Evolutionary conservation across 176 grass and related monocot genomes (phyloP).

Genomic region (Paspalum notatum): DNA sequence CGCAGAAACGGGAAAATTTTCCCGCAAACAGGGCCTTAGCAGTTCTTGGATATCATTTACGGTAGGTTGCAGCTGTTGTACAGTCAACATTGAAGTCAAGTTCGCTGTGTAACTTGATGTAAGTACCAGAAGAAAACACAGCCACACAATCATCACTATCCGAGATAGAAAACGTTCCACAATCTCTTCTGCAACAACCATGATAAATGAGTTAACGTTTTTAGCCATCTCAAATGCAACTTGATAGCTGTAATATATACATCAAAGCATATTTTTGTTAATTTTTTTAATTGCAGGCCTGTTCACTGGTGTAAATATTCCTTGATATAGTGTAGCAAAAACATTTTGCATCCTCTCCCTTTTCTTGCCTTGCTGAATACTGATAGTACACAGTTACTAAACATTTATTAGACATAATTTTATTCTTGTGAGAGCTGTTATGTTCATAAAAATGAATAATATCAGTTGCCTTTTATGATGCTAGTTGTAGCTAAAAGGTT

Average conservation of each 20-base stretch:
- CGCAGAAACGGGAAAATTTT: too few species aligned
- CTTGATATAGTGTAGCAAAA: slow-evolving; percentile 5
- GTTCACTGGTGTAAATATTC: neutral
- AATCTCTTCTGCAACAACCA: slow-evolving; percentile 37
- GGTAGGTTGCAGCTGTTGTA: slow-evolving; percentile 53
- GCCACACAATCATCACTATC: slow-evolving; percentile 59
- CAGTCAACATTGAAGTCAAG: slow-evolving; percentile 58
- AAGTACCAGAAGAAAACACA: slow-evolving; percentile 53
- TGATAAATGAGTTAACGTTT: neutral
- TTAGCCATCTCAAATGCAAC: neutral
- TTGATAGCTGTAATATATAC: neutral
- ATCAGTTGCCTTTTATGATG: neutral
- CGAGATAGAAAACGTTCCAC: slow-evolving; percentile 36
- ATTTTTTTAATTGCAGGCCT: neutral
- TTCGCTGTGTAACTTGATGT: slow-evolving; percentile 68
- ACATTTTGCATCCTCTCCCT: neutral
- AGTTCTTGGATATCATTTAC: slow-evolving; percentile 50
- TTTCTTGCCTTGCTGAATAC: neutral
- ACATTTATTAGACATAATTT: slow-evolving; percentile 9
- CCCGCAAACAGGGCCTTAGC: too few species aligned
- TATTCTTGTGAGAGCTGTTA: neutral
- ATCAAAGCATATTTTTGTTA: too few species aligned
- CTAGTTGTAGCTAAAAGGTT: neutral
- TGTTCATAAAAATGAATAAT: neutral
- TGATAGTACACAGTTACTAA: neutral